These are phyloP conservation scores for Agastache rugosa DNA, from an alignment of 257 asterid genomes.

Conservation along the genomic window DNA sequence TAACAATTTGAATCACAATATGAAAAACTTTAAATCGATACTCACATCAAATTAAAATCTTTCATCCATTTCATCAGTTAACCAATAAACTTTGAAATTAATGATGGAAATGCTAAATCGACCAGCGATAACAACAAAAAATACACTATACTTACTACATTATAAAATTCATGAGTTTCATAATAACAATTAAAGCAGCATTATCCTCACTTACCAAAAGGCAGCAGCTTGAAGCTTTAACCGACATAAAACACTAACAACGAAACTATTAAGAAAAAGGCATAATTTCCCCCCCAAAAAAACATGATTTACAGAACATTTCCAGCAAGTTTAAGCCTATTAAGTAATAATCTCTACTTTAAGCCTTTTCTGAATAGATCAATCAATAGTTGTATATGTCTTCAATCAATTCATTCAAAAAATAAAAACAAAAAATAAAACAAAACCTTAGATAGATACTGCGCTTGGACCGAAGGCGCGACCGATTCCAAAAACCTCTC, in stretches of 20 bases:
- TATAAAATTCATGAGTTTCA: neutral
- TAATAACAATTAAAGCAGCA: constrained; percentile 18
- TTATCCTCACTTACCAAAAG: neutral
- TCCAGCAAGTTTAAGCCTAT: neutral
- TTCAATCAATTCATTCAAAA: constrained; percentile 22
- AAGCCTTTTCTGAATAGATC: neutral
- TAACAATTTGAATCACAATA: neutral
- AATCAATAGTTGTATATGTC: constrained; percentile 11
- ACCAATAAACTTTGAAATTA: neutral
- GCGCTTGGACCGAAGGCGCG: constrained; percentile 70
- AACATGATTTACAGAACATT: neutral
- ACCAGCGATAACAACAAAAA: neutral
- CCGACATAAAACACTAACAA: neutral
- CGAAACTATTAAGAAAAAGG: neutral
- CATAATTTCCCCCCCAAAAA: neutral
- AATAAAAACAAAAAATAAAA: neutral
- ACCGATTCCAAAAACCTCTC: constrained; percentile 68
- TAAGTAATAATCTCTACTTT: neutral
- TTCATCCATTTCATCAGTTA: neutral
- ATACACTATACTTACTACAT: neutral
- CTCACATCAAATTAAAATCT: neutral
- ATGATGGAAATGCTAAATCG: constrained; percentile 1
- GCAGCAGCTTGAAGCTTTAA: constrained; percentile 19
- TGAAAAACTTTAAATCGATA: neutral
- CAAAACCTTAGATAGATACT: constrained; percentile 67